phyloP scores from a whole-genome alignment of 495 filamentous ascomycete species.

The Aspergillus bertholletiae region DNA sequence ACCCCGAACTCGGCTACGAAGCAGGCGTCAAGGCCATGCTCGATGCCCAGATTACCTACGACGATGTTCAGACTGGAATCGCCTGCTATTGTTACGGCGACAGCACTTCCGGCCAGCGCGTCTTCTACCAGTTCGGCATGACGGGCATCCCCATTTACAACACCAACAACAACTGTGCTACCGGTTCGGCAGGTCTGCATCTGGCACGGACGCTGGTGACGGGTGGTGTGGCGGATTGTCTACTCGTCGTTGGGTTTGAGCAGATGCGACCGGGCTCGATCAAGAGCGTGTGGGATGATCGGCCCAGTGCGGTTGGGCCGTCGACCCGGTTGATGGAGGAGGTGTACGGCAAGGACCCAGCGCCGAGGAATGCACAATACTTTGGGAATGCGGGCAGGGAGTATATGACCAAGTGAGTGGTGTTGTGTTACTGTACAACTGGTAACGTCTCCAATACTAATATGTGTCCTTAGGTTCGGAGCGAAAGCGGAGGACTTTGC shows the following conservation, averaged over 20 bases:
- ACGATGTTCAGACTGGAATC: slow-evolving; percentile 87
- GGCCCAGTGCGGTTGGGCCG: slow-evolving; percentile 66
- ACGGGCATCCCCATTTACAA: slow-evolving; percentile 91
- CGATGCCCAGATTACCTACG: slow-evolving; percentile 89
- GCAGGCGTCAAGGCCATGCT: slow-evolving; percentile 91
- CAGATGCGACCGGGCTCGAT: slow-evolving; percentile 91
- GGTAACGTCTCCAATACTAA: slow-evolving; percentile 66
- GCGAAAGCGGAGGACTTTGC: slow-evolving; percentile 73
- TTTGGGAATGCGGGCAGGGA: slow-evolving; percentile 91
- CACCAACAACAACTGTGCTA: slow-evolving; percentile 95
- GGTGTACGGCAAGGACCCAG: slow-evolving; percentile 72
- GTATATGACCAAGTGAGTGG: slow-evolving; percentile 80
- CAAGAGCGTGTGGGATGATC: slow-evolving; percentile 70
- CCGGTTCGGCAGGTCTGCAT: slow-evolving; percentile 77
- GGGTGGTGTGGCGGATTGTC: slow-evolving; percentile 72
- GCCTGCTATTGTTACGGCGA: slow-evolving; percentile 96
- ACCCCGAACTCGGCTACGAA: slow-evolving; percentile 76
- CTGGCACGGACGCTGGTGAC: slow-evolving; percentile 76
- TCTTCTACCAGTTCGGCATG: slow-evolving; percentile 98
- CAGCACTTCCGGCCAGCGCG: slow-evolving; percentile 84
- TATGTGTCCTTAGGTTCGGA: slow-evolving; percentile 74
- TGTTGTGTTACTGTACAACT: slow-evolving; percentile 73
- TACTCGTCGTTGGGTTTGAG: slow-evolving; percentile 88
- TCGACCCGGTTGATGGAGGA: slow-evolving; percentile 69
- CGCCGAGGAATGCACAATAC: slow-evolving; percentile 65